Conservation (phyloP, 371 early-diverging fungal genomes). For the Apophysomyces variabilis region DNA sequence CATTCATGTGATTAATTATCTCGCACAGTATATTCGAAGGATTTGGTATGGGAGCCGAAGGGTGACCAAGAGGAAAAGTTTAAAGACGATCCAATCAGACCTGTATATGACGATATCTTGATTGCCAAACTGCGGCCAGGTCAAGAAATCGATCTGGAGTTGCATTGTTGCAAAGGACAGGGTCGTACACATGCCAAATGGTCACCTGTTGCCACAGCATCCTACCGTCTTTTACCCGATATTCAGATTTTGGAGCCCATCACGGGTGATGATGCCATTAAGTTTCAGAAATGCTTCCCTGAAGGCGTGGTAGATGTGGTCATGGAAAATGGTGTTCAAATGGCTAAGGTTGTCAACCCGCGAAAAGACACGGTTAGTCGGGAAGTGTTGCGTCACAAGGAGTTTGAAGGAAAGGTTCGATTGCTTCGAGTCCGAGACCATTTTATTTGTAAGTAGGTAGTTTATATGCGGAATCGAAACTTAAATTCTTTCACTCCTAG, state of each 20-base stretch:
- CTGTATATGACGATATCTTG: constrained; percentile 89
- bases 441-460: constrained; percentile 89
- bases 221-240: constrained; percentile 95
- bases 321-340: constrained; percentile 61
- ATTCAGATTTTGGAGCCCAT: constrained; percentile 89
- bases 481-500: constrained; percentile 38
- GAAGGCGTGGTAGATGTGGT: constrained; percentile 89
- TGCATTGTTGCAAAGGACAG: constrained; percentile 93
- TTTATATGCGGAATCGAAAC: not conserved
- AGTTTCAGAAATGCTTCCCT: constrained; percentile 92
- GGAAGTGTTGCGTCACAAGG: constrained; percentile 93
- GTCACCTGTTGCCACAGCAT: constrained; percentile 98
- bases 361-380: constrained; percentile 96
- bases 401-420: constrained; percentile 92
- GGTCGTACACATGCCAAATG: constrained; percentile 99
- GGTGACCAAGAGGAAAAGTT: constrained; percentile 85
- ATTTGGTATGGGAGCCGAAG: constrained; percentile 88
- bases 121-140: constrained; percentile 96
- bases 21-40: constrained; percentile 74
- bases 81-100: constrained; percentile 67
- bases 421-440: constrained; percentile 93
- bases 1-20: not conserved
- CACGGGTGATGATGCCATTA: constrained; percentile 84
- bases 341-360: constrained; percentile 89
- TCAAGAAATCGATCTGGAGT: constrained; percentile 86